Conservation (phyloP, 2,329 filamentous ascomycete genomes). For the Nothophoma quercina region DNA sequence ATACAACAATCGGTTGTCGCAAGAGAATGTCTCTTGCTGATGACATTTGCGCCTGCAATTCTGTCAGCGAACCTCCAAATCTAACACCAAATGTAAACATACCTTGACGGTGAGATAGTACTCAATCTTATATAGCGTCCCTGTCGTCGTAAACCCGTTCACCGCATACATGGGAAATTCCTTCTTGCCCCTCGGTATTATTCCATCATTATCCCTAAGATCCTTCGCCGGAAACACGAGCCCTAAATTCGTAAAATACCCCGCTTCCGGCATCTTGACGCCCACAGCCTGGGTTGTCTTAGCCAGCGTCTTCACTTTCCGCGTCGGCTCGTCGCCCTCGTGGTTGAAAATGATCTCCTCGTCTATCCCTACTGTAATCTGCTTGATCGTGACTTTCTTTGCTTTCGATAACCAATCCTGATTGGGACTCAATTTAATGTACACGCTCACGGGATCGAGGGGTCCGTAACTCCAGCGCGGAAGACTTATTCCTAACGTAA, state of each 20-base stretch:
- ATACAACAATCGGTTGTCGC: slow-evolving; percentile 93
- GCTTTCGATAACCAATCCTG: slow-evolving; percentile 91
- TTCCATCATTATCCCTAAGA: slow-evolving; percentile 82
- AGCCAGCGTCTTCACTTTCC: slow-evolving; percentile 85
- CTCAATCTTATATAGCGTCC: slow-evolving; percentile 96
- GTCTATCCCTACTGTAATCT: slow-evolving; percentile 91
- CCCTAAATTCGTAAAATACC: slow-evolving; percentile 91
- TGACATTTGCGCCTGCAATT: slow-evolving; percentile 84
- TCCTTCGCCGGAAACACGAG: slow-evolving; percentile 92
- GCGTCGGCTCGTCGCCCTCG: slow-evolving; percentile 92
- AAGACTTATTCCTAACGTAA: slow-evolving; percentile 89
- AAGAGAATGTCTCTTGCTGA: slow-evolving; percentile 87
- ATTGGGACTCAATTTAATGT: slow-evolving; percentile 92
- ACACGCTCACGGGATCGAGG: slow-evolving; percentile 92
- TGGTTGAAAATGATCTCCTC: slow-evolving; percentile 99
- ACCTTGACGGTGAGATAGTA: slow-evolving; percentile 97
- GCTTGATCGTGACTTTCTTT: slow-evolving; percentile 89
- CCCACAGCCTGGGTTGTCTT: slow-evolving; percentile 84
- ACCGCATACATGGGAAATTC: slow-evolving; percentile 91
- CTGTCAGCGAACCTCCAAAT: slow-evolving; percentile 14
- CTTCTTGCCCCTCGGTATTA: slow-evolving; percentile 82
- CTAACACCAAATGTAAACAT: slow-evolving; percentile 27
- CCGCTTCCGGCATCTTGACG: slow-evolving; percentile 85
- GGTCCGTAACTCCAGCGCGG: slow-evolving; percentile 97
- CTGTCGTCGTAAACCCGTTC: slow-evolving; percentile 90